A percentile compares a stretch with the other conserved stretches of the same genome.
phyloP scores from a whole-genome alignment of 2,329 filamentous ascomycete species.

The Ilyonectria robusta region DNA sequence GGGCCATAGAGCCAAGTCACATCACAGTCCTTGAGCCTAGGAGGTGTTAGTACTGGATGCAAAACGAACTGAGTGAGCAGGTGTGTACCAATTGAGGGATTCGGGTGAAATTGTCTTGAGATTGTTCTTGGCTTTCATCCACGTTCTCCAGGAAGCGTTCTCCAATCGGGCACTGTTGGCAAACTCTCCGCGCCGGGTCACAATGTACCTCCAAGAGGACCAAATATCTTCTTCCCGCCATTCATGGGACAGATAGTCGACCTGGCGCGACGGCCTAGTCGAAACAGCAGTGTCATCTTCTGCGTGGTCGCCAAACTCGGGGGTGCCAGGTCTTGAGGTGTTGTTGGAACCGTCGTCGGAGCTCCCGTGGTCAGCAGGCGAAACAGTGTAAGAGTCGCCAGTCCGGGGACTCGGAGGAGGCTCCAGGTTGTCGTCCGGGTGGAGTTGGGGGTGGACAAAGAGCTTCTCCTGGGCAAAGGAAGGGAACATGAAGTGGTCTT shows the following conservation, averaged over 20 bases:
- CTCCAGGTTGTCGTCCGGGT: slow-evolving; percentile 60
- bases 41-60: slow-evolving; percentile 47
- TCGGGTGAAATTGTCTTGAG: slow-evolving; percentile 92
- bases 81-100: slow-evolving; percentile 86
- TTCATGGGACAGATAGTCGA: slow-evolving; percentile 95
- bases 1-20: slow-evolving; percentile 98
- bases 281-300: slow-evolving; percentile 86
- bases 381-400: slow-evolving; percentile 66
- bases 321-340: slow-evolving; percentile 71
- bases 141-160: slow-evolving; percentile 97
- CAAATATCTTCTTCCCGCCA: slow-evolving; percentile 98
- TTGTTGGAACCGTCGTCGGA: slow-evolving; percentile 56
- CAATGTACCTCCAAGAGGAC: slow-evolving; percentile 96
- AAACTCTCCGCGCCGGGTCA: slow-evolving; percentile 83
- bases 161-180: slow-evolving; percentile 87
- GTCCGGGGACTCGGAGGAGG: slow-evolving; percentile 65
- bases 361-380: slow-evolving; percentile 67
- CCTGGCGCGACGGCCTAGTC: slow-evolving; percentile 84
- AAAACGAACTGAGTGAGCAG: slow-evolving; percentile 11
- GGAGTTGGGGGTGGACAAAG: slow-evolving; percentile 53
- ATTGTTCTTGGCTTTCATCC: slow-evolving; percentile 92
- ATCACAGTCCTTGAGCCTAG: slow-evolving; percentile 95
- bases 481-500: slow-evolving; percentile 64
- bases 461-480: slow-evolving; percentile 63
- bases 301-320: slow-evolving; percentile 71